These are phyloP conservation scores for Phaeosphaeriaceae sp. DNA, from an alignment of 2,329 filamentous ascomycete genomes.

Conservation along the genomic window DNA sequence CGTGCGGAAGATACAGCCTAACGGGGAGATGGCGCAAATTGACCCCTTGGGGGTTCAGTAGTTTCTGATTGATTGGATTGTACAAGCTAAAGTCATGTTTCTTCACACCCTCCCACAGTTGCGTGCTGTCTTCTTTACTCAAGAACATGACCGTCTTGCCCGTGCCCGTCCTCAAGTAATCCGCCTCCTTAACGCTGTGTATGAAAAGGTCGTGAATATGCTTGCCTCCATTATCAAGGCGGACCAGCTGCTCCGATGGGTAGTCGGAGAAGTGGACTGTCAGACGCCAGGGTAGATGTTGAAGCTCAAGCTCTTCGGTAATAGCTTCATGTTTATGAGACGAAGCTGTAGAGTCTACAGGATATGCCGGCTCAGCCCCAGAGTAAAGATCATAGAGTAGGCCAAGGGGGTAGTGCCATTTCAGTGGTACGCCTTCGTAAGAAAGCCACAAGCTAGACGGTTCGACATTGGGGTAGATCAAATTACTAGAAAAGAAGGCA, in stretches of 20 bases:
- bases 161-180: conserved; percentile 86
- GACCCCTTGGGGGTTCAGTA: conserved; percentile 75
- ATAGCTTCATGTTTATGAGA: conserved; percentile 19
- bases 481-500: conserved; percentile 63
- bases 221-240: conserved; percentile 61
- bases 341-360: conserved; percentile 15
- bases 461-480: conserved; percentile 64
- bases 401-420: conserved; percentile 75
- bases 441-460: conserved; percentile 67
- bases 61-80: conserved; percentile 73
- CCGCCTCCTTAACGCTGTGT: conserved; percentile 78
- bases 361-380: conserved; percentile 57
- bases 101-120: conserved; percentile 81
- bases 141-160: conserved; percentile 90
- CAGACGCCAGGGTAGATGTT: conserved; percentile 65
- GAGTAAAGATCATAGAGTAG: conserved; percentile 73
- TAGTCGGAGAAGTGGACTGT: conserved; percentile 66
- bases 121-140: conserved; percentile 81
- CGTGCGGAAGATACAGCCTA: conserved; percentile 76
- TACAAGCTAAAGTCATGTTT: conserved; percentile 78
- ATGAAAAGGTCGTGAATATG: conserved; percentile 70
- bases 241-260: conserved; percentile 64
- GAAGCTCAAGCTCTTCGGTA: conserved; percentile 22
- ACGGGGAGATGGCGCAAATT: conserved; percentile 81
- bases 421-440: conserved; percentile 71